Percentiles rank a stretch among this genome's conserved stretches.
Conservation (phyloP, 148 eudicot species). For the Tetragonia tetragonoides region DNA sequence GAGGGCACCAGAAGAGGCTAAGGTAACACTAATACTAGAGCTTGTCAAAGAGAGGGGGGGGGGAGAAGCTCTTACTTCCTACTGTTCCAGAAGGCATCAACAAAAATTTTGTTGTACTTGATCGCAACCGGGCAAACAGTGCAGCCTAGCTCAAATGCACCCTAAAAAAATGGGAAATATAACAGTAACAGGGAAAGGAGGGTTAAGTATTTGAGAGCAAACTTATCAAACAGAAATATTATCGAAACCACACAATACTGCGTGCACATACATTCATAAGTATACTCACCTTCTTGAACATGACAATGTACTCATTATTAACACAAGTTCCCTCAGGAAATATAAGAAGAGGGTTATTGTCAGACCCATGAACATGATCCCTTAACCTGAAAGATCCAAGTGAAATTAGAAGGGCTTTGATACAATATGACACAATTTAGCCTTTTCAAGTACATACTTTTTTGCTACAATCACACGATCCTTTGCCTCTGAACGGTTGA, state of each 20-base stretch:
- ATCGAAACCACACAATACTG: not conserved
- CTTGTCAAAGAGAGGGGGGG: too few species aligned
- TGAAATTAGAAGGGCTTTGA: slow-evolving; percentile 2
- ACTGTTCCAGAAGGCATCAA: slow-evolving; percentile 98
- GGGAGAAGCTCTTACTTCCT: slow-evolving; percentile 59
- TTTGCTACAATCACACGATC: slow-evolving; percentile 86
- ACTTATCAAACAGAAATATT: not conserved
- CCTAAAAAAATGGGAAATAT: slow-evolving; percentile 39
- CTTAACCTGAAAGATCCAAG: slow-evolving; percentile 64
- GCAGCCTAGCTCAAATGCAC: slow-evolving; percentile 95
- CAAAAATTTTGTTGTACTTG: slow-evolving; percentile 98
- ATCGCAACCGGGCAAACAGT: slow-evolving; percentile 95
- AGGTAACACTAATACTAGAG: not conserved
- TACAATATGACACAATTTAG: slow-evolving; percentile 6
- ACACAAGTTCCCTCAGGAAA: slow-evolving; percentile 99
- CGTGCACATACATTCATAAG: not conserved
- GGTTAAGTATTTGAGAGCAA: not conserved
- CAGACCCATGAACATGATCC: slow-evolving; percentile 87
- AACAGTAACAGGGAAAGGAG: slow-evolving; percentile 6
- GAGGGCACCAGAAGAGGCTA: slow-evolving; percentile 1
- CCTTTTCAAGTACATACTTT: slow-evolving; percentile 56
- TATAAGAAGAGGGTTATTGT: slow-evolving; percentile 93
- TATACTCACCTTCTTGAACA: slow-evolving; percentile 85
- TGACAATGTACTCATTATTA: slow-evolving; percentile 88
- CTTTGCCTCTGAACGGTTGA: slow-evolving; percentile 87